Evolutionary conservation across 1,139 yeast species (phyloP), one percentile per base, ranked within the genome.

Genomic region (Nematodospora anomalae): DNA sequence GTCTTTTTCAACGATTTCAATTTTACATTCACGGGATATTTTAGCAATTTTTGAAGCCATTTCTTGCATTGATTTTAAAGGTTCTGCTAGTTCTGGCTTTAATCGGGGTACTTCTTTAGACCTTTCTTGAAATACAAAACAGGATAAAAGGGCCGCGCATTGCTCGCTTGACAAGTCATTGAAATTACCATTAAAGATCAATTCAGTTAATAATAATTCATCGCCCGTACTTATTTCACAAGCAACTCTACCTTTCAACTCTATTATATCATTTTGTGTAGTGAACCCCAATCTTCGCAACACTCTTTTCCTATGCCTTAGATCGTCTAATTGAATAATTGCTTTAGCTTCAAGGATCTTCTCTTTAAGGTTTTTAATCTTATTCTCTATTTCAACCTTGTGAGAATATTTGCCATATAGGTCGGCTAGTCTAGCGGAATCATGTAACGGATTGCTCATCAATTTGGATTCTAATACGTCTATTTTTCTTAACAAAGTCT

Each of bases 161-260:
- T 89, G 97, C 52, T 87, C 96, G 3, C 96, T 83, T 3, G 80
- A 72, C 45, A 94, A 68, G 35, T 88, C 96, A 51, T 83, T 89
- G 64, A 92, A 92, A 26, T 85, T 85, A 74, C 98, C 98, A 55
- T 89, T 88, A 71, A 92, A 92, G 26, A 94, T 85, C 51, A 92
- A 70, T 58, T 94, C 98, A 0, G 97, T 90, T 34, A 92, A 67
- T 46, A 92, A 60, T 40, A 92, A 67, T 61, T 89, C 97, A 59
- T 89, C 96, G 42, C 98, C 98, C 18, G 95, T 84, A 53, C 95
- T 83, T 52, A 92, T 92, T 54, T 92, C 98, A 62, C 98, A 90
- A 0, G 97, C 97, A 36, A 75, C 82, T 55, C 98, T 76, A 32
- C 99, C 99, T 65, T 94, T 94, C 50, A 92, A 72, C 57, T 92